Percentiles rank a stretch among this genome's conserved stretches.
These are phyloP conservation scores for Berberis thunbergii DNA, from an alignment of 164 flowering plant species.

Conservation along the genomic window DNA sequence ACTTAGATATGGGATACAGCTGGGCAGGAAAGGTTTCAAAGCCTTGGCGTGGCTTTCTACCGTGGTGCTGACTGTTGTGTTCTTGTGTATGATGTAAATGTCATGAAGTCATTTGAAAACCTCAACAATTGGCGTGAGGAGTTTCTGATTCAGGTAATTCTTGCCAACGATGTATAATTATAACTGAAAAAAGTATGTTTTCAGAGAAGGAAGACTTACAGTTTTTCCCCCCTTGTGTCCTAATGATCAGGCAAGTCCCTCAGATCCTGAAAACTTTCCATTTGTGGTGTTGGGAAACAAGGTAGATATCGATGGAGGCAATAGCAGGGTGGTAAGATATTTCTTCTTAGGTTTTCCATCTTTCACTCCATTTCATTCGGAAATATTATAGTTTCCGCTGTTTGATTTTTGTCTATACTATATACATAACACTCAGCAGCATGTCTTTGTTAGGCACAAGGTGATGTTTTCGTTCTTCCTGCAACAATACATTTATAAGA, in stretches of 20 bases:
- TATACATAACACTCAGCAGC: too few species aligned
- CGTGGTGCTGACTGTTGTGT: slow-evolving; percentile 97
- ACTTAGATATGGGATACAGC: slow-evolving; percentile 94
- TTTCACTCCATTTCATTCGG: not conserved
- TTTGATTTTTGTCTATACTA: too few species aligned
- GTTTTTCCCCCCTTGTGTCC: not conserved
- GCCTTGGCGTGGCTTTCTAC: slow-evolving; percentile 93
- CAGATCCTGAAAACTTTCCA: slow-evolving; percentile 90
- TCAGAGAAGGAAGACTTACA: not conserved
- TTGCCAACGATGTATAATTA: slow-evolving; percentile 1
- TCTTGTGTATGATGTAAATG: slow-evolving; percentile 88
- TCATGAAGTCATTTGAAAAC: slow-evolving; percentile 71
- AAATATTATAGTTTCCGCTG: not conserved
- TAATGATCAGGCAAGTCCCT: slow-evolving; percentile 66
- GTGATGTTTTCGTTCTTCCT: not conserved
- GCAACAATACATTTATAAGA: not conserved
- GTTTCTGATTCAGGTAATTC: slow-evolving; percentile 80
- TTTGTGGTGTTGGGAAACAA: slow-evolving; percentile 88
- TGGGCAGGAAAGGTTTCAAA: slow-evolving; percentile 94
- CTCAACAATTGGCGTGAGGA: slow-evolving; percentile 93
- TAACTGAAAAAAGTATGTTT: not conserved
- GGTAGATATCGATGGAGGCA: slow-evolving; percentile 88
- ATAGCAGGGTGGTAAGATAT: slow-evolving; percentile 77
- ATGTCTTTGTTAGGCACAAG: too few species aligned
- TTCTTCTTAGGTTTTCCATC: not conserved